These are phyloP conservation scores for Yamadazyma atmosphaerica DNA, from an alignment of 1,139 yeast species.

Conservation along the genomic window DNA sequence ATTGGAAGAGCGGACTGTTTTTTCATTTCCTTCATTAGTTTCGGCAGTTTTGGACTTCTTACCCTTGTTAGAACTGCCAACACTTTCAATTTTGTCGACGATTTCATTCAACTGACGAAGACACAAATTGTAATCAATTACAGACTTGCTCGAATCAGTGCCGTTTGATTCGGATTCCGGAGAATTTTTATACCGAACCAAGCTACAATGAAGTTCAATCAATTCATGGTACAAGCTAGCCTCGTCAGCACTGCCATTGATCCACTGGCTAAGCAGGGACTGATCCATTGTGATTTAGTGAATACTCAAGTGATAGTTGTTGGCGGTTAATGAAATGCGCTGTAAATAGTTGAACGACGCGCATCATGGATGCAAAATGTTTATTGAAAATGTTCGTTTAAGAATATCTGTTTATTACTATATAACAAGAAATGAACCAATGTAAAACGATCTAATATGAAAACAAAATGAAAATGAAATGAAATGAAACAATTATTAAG, in stretches of 20 bases:
- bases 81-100: conserved; percentile 19
- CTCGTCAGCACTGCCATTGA: conserved; percentile 20
- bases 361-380: too few species aligned
- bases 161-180: conserved; percentile 7
- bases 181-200: conserved; percentile 12
- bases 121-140: conserved; percentile 17
- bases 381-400: too few species aligned
- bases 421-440: not conserved
- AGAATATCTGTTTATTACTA: not conserved
- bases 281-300: not conserved
- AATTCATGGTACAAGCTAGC: conserved; percentile 25
- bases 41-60: conserved; percentile 15
- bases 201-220: conserved; percentile 22
- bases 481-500: not conserved
- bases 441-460: not conserved
- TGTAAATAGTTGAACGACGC: not conserved
- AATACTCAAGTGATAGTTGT: too few species aligned
- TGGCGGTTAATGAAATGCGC: not conserved
- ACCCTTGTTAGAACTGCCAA: conserved; percentile 5
- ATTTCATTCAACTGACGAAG: conserved; percentile 18
- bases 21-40: conserved; percentile 7
- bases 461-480: not conserved
- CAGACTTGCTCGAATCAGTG: conserved; percentile 2
- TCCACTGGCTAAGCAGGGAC: conserved; percentile 17
- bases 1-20: conserved; percentile 14